Evolutionary conservation across 345 rosid species (phyloP), one percentile per base, ranked within the genome.

Genomic region (Brassica cretica): DNA sequence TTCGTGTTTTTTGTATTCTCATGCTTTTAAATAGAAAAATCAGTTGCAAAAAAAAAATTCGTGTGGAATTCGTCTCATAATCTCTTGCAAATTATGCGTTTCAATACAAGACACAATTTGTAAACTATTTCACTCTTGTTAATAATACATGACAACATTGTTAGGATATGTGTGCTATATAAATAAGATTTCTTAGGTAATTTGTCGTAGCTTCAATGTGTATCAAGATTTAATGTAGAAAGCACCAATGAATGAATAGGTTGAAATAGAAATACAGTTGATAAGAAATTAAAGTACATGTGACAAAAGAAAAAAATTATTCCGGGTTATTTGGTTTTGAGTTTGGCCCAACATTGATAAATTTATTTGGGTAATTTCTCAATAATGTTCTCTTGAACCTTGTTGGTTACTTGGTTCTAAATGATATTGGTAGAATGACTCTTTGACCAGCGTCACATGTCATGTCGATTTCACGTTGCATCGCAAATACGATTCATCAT

Each of bases 391-490:
- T 69, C 62, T 29, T 69, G 62, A 8, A 53, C 44, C 72, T 69
- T 29, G 33, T 68, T n/a, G 33, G 44, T 16, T 69, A 49, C 8
- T 46, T 46, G 5, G 9, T 37, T 37, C 44, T 37, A 51, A 12
- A 53, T 61, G 30, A 30, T 55, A 70, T 11, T 32, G 49, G 16
- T 9, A 30, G 64, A 53, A 27, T 19, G 29, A 11, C 49, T 53
- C 18, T 70, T 55, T 55, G 30, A 70, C 30, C 63, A 70, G 16
- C 41, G 30, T 69, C 63, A 51, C 63, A 51, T 69, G 63, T 32
- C 16, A 70, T 55, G 73, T 70, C 73, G 1, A 53, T 30, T 70
- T 70, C 25, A 70, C 63, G 46, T 69, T 51, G 44, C 12, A 51
- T 69, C 44, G 29, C 16, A 53, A 30, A n/a, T 32, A 32, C 12